Evolutionary conservation across 768 basidiomycete species (phyloP).

Genomic region (Tylopilus sp.): DNA sequence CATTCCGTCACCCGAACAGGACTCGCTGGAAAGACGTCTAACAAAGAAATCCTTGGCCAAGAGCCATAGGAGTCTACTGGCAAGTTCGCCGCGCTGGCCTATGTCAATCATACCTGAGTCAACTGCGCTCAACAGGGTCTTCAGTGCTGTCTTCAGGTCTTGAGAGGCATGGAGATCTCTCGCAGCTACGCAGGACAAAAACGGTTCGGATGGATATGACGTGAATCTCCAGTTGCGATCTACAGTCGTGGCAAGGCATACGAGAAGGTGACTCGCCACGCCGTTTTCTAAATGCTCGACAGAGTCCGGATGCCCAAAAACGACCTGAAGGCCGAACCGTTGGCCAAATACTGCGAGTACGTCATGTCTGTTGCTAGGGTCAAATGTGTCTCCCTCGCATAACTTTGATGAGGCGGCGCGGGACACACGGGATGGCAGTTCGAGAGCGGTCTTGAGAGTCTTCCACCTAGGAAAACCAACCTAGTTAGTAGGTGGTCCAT

Average conservation of each 20-base stretch:
- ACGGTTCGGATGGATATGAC: slow-evolving; percentile 15
- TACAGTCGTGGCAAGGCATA: slow-evolving; percentile 6
- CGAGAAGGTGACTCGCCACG: slow-evolving; percentile 13
- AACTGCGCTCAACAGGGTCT: not conserved
- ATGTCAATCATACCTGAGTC: slow-evolving; percentile 5
- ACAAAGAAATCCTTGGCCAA: slow-evolving; percentile 2
- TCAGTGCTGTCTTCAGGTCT: not conserved
- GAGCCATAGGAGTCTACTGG: slow-evolving; percentile 7
- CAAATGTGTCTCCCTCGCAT: not conserved
- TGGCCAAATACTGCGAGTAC: slow-evolving; percentile 3
- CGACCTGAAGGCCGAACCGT: slow-evolving; percentile 3
- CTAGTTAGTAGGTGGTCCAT: not conserved
- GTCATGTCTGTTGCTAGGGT: not conserved
- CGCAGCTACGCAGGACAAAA: slow-evolving; percentile 12
- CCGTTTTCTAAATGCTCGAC: not conserved
- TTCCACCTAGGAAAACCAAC: not conserved
- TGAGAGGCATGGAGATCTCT: not conserved
- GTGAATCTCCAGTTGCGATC: slow-evolving; percentile 13
- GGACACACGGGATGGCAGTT: not conserved
- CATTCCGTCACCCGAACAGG: no score
- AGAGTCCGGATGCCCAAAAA: slow-evolving; percentile 1
- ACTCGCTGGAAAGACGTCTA: no score
- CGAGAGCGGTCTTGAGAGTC: not conserved
- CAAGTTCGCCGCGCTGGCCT: slow-evolving; percentile 4
- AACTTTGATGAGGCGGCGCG: not conserved